These are phyloP conservation scores for Chlamydomonas sphaeroides DNA, from an alignment of 139 green algal genomes.

Conservation along the genomic window DNA sequence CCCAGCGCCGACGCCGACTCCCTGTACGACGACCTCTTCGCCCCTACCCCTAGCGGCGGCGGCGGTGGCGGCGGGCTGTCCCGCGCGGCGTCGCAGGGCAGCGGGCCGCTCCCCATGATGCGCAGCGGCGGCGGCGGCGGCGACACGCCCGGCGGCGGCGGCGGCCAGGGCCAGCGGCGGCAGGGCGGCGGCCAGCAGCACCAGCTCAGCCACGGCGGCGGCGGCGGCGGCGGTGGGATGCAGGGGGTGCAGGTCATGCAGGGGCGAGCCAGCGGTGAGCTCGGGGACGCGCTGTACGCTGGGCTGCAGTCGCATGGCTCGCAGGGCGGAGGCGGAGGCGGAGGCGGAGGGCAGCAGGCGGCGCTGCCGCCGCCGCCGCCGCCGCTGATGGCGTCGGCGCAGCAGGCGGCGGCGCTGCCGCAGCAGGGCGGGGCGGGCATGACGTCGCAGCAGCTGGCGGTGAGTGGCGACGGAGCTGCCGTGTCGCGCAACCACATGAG, in stretches of 20 bases:
- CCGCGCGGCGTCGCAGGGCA: not conserved
- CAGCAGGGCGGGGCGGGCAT: too few species aligned
- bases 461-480: too few species aligned
- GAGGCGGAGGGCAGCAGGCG: not conserved
- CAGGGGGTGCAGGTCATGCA: too few species aligned
- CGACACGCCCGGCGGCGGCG: too few species aligned
- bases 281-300: not conserved
- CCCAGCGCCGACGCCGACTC: conserved; percentile 20
- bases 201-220: not conserved
- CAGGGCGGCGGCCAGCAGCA: not conserved
- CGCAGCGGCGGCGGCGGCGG: not conserved
- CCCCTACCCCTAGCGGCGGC: not conserved
- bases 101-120: not conserved
- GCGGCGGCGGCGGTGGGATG: too few species aligned
- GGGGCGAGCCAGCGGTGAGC: too few species aligned
- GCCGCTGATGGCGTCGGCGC: not conserved
- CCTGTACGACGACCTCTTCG: conserved; percentile 40
- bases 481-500: too few species aligned
- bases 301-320: not conserved
- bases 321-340: not conserved
- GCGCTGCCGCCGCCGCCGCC: not conserved
- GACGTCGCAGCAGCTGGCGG: conserved; percentile 19
- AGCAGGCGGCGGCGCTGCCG: too few species aligned
- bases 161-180: not conserved
- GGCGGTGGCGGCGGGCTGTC: not conserved